Evolutionary conservation across 495 filamentous ascomycete genomes (phyloP), one percentile per base, ranked within the genome.

Genomic region (Hypoxylon intermedium): DNA sequence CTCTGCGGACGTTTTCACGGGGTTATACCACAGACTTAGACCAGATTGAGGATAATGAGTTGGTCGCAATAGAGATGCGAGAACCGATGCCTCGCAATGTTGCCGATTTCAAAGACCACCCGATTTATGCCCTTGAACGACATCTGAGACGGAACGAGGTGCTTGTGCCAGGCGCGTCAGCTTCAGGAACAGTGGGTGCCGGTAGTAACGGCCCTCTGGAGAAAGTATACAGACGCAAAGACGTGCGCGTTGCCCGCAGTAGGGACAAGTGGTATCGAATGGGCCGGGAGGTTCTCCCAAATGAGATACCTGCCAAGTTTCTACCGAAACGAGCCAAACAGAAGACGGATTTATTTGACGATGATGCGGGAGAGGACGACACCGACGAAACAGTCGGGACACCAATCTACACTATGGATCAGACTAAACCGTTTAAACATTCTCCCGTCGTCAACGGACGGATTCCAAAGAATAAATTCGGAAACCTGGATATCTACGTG

Each of bases 1-100:
- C 82, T 3, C 65, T 97, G 65, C 75, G 74, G 43, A 61, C 81
- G 26, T 94, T 88, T 66, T 77, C 81, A 41, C 80, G 83, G 40
- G 78, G 79, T 15, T 78, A 74, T 2, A 53, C 44, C 18, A 77
- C 83, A 37, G 88, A 92, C 62, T 78, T 90, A 2, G 91, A 97
- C 63, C 87, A 91, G 71, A 82, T 94, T 19, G 94, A 98, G 68
- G 79, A 88, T 23, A 85, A 79, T 7, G 92, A 96, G 63, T 74
- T 98, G 3, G 79, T 83, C 0, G 80, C 82, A 5, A 84, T 82
- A 54, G 87, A 90, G 53, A 84, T 86, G 0, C 77, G 80, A 9
- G 94, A 99, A 67, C 89, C 89, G 3, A 92, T 99, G 86, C 94
- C 94, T 4, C 83, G 85, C 38, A 96, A 92, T 61, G 84, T 97